Evolutionary conservation across 2,329 filamentous ascomycete genomes (phyloP).

Genomic region (Diaporthe ilicicola): DNA sequence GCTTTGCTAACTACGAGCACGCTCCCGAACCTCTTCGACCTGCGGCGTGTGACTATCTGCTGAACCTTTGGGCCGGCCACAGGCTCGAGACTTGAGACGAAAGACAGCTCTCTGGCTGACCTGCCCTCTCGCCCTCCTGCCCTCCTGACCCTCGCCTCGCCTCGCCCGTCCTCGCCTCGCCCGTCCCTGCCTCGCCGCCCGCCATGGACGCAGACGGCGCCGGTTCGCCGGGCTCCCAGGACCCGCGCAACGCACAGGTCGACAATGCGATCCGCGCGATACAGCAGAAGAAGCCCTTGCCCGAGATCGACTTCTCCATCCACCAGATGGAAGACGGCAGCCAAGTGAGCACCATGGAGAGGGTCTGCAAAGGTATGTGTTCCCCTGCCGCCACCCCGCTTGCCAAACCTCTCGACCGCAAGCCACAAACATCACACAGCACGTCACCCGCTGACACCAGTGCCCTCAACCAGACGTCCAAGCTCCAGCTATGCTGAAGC

Average conservation of each 20-base stretch:
- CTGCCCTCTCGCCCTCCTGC: slow-evolving; percentile 10
- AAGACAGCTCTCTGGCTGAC: slow-evolving; percentile 5
- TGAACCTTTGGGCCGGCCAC: not conserved
- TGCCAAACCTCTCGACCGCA: slow-evolving; percentile 32
- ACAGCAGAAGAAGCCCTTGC: slow-evolving; percentile 91
- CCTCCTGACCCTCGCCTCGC: slow-evolving; percentile 14
- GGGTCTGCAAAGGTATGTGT: slow-evolving; percentile 93
- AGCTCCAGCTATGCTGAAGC: slow-evolving; percentile 92
- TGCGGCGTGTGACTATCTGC: not conserved
- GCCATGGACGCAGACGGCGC: slow-evolving; percentile 60
- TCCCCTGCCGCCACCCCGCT: slow-evolving; percentile 28
- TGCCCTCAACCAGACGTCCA: slow-evolving; percentile 78
- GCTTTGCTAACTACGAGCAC: slow-evolving; percentile 10
- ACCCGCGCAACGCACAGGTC: slow-evolving; percentile 69
- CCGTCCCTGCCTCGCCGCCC: slow-evolving; percentile 34
- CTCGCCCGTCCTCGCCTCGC: slow-evolving; percentile 5
- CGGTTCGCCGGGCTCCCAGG: slow-evolving; percentile 48
- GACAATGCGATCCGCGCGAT: slow-evolving; percentile 94
- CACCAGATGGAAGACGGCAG: slow-evolving; percentile 98
- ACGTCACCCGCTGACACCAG: slow-evolving; percentile 20
- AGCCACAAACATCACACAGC: slow-evolving; percentile 12
- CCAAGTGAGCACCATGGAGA: slow-evolving; percentile 93
- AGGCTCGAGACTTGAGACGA: slow-evolving; percentile 5
- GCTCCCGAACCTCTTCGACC: not conserved
- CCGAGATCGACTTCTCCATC: slow-evolving; percentile 98